Evolutionary conservation across 805 yeast species (phyloP).

Genomic region (Candida gorgasii): DNA sequence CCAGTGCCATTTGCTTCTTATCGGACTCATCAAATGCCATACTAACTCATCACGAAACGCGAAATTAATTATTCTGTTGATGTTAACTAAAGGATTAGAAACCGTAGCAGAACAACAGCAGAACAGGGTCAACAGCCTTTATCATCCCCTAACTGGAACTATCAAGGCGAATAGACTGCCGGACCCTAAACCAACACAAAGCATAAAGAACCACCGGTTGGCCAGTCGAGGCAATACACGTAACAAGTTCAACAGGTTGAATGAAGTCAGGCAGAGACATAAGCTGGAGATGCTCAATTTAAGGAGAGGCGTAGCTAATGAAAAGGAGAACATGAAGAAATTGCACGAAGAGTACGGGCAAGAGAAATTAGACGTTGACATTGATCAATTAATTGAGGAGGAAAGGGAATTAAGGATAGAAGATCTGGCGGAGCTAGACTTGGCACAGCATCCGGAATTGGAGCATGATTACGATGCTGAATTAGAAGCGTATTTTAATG

Average conservation of each 20-base stretch:
- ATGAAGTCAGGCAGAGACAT: slow-evolving; percentile 26
- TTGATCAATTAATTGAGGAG: slow-evolving; percentile 26
- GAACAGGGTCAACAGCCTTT: slow-evolving; percentile 8
- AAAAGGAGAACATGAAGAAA: slow-evolving; percentile 19
- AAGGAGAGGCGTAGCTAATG: slow-evolving; percentile 20
- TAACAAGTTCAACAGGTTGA: slow-evolving; percentile 18
- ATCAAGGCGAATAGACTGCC: slow-evolving; percentile 7
- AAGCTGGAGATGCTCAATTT: slow-evolving; percentile 20
- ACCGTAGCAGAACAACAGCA: slow-evolving; percentile 5
- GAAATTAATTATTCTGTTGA: background rate
- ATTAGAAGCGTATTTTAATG: slow-evolving; percentile 19
- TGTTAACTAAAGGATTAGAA: slow-evolving; percentile 8
- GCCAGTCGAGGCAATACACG: slow-evolving; percentile 21
- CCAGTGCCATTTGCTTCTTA: slow-evolving; percentile 16
- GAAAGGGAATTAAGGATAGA: slow-evolving; percentile 17
- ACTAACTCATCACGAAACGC: slow-evolving; percentile 1
- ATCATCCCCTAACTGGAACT: slow-evolving; percentile 12
- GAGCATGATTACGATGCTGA: slow-evolving; percentile 18
- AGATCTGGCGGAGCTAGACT: slow-evolving; percentile 7
- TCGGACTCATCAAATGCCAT: slow-evolving; percentile 20
- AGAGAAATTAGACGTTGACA: slow-evolving; percentile 16
- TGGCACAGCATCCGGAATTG: too few relatives aligned
- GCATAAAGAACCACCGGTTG: slow-evolving; percentile 10
- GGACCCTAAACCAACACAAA: slow-evolving; percentile 4
- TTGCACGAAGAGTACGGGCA: slow-evolving; percentile 8